Evolutionary conservation across 129 eudicot species (phyloP), one percentile per base, ranked within the genome.

Genomic region (Rutidosis leptorrhynchoides): DNA sequence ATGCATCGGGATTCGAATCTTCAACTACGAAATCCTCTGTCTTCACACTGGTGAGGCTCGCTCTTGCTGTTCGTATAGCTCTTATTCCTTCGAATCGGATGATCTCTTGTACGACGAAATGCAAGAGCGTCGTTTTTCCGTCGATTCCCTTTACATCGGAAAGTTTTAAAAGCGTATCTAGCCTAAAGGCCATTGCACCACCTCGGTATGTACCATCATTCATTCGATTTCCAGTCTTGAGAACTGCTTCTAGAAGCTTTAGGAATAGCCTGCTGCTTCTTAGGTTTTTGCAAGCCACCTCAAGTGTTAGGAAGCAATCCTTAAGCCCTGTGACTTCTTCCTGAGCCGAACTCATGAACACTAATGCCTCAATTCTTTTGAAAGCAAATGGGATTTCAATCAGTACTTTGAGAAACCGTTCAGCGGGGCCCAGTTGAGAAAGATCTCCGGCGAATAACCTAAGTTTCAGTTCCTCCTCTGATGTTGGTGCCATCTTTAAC

Each of bases 211-310:
- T 90, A 29, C 93, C 95, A 6, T 65, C 88, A 29, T 90, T 90
- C 97, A 90, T 90, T 16, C 97, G 95, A 69, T 90, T 90, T 2
- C 97, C 90, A 0, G 93, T 90, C 65, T 90, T 90, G 16, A 90
- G 90, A 74, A 90, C 93, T 0, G 97, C 95, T 79, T 90, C 95
- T 54, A 90, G 70, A 25, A 87, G 95, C 64, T 87, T 87, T 58
- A 83, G 63, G 86, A 90, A 86, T 20, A 90, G 74, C 73, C 90
- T 67, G 78, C 84, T 86, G 67, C 76, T 83, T 77, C 62, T n/a
- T n/a, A n/a, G n/a, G n/a, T n/a, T n/a, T n/a, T n/a, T n/a, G n/a
- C n/a, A n/a, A n/a, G n/a, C n/a, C n/a, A n/a, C n/a, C n/a, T n/a
- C n/a, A n/a, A n/a, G n/a, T n/a, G n/a, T n/a, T n/a, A n/a, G n/a